Base-by-base conservation (phyloP, 2,329 filamentous ascomycete species). In the Fusarium pseudocircinatum region DNA sequence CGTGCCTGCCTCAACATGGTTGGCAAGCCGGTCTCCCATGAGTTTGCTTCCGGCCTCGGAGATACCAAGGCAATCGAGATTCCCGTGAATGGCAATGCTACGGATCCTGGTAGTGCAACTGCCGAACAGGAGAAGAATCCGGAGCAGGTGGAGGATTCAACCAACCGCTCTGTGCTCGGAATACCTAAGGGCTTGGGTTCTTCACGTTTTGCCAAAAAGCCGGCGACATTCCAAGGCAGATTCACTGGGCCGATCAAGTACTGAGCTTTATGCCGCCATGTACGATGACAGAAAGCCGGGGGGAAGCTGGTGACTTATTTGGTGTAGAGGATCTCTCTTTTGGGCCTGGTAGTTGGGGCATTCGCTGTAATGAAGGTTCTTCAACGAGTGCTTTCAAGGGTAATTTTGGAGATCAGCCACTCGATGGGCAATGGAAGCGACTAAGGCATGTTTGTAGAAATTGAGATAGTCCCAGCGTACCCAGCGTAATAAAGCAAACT, bases 161-260 rank as follows among this genome's bases (percentile, higher is more conserved):
- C 40, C 24, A 30, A 34, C 20, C 43, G 28, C 32, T n/a, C 59
- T 39, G 58, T 42, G 24, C 24, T 34, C 40, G 57, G 44, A 13
- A 49, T 39, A 4, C 44, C 32, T 22, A 56, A 64, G 32, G 76
- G 76, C 4, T 60, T 79, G 11, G 59, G 72, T 22, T 50, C 74
- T 16, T 76, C 74, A 7, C 63, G 66, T 11, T 76, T 56, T n/a
- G 74, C 74, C 18, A 71, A 22, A 22, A 57, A 54, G 30, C 63
- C 63, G 1, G 58, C 36, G 4, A 1, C 63, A 6, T 73, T 53
- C 18, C 22, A 43, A 28, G 63, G 68, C 26, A 47, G n/a, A 22
- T 76, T 76, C 22, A 73, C 74, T 11, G 72, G 74, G 26, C 50
- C 50, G 11, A 36, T 52, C 30, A 67, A 58, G 46, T 59, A 47